Evolutionary conservation across 257 asterid species (phyloP).

Genomic region (Solanum verrucosum): DNA sequence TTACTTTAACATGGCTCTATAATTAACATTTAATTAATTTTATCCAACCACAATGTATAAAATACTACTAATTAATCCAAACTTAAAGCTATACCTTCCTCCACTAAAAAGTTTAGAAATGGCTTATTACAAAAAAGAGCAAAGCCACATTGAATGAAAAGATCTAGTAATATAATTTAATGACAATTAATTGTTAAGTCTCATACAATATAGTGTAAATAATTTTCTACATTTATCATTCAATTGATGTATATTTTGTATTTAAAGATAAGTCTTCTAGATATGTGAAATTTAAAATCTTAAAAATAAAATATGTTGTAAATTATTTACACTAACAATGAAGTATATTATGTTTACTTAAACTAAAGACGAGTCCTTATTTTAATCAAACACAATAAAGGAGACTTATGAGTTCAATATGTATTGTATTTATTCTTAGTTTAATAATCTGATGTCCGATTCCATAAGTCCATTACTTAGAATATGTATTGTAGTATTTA

Average conservation of each 20-base stretch:
- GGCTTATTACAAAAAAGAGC: background rate
- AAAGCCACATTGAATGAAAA: background rate
- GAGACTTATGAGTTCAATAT: background rate
- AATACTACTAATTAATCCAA: background rate
- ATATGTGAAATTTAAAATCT: too few relatives aligned
- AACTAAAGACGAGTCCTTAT: background rate
- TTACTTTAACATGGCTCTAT: constrained; percentile 6
- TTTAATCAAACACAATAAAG: background rate
- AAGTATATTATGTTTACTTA: background rate
- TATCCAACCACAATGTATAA: background rate
- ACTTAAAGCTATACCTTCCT: background rate
- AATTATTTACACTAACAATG: background rate
- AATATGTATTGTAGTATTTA: too few relatives aligned
- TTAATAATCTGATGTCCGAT: too few relatives aligned
- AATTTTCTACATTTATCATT: background rate
- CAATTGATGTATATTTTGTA: background rate
- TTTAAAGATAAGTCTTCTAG: too few relatives aligned
- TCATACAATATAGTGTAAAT: background rate
- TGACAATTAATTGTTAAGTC: background rate
- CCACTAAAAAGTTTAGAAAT: background rate
- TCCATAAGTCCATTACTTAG: too few relatives aligned
- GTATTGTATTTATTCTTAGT: too few relatives aligned
- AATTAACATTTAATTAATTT: background rate
- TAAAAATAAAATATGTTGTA: too few relatives aligned
- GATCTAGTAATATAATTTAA: background rate